A percentile compares a stretch with the other conserved stretches of the same genome.
Evolutionary conservation across 129 eudicot genomes (phyloP).

Genomic region (Ambrosia trifida): DNA sequence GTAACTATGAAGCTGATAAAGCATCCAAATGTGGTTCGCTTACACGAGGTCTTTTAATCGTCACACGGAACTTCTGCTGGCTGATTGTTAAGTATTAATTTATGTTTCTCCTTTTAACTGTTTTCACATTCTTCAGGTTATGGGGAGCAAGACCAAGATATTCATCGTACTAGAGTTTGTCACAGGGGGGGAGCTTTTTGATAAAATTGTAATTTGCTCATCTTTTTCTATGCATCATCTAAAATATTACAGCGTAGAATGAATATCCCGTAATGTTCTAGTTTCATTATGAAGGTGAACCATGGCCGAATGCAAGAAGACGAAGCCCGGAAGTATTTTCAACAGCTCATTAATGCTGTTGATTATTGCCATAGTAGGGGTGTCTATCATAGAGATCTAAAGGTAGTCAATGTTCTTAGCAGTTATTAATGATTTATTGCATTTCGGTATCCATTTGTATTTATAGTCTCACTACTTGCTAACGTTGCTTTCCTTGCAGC

Average conservation of each 20-base stretch:
- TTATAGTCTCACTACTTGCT: slow-evolving; percentile 1
- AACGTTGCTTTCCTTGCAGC: slow-evolving; percentile 47
- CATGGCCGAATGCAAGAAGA: slow-evolving; percentile 94
- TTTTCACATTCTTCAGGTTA: slow-evolving; percentile 58
- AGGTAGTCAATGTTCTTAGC: slow-evolving; percentile 42
- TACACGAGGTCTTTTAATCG: slow-evolving; percentile 61
- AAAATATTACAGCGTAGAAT: not conserved
- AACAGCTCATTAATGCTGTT: slow-evolving; percentile 92
- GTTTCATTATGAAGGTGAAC: slow-evolving; percentile 56
- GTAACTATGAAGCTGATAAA: slow-evolving; percentile 94
- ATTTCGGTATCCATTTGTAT: not conserved
- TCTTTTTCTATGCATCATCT: not conserved
- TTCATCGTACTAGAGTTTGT: slow-evolving; percentile 84
- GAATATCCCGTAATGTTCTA: not conserved
- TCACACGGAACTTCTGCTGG: slow-evolving; percentile 5
- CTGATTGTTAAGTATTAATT: not conserved
- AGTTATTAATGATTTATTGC: not conserved
- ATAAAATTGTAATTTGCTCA: slow-evolving; percentile 79
- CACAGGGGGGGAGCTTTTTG: slow-evolving; percentile 98
- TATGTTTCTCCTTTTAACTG: slow-evolving; percentile 5
- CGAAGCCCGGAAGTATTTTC: slow-evolving; percentile 92
- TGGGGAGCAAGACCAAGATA: slow-evolving; percentile 96
- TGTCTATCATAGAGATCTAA: slow-evolving; percentile 91
- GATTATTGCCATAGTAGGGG: slow-evolving; percentile 99
- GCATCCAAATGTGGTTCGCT: slow-evolving; percentile 83